Conservation (phyloP, 192 early-diverging fungal species). For the Borealophlyctis nickersoniae region DNA sequence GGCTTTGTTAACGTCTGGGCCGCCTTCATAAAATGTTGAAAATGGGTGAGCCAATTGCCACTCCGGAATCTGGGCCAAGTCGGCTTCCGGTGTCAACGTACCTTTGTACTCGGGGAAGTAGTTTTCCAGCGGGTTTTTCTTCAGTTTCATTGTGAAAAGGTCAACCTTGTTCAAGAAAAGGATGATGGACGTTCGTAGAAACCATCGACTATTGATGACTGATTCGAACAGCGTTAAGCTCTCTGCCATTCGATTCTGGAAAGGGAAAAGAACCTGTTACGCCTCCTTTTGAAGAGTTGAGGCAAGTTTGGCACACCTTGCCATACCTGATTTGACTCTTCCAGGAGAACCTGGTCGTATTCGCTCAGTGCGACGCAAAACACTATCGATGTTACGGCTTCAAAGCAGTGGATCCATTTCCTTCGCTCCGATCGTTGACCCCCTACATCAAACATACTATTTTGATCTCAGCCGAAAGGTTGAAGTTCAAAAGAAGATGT, state of each 20-base stretch:
- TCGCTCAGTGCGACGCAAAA: constrained; percentile 91
- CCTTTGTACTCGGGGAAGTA: constrained; percentile 84
- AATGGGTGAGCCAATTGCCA: background rate
- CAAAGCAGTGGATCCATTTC: constrained; percentile 89
- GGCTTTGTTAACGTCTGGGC: constrained; percentile 75
- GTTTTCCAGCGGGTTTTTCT: constrained; percentile 67
- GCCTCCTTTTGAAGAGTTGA: background rate
- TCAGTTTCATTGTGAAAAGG: constrained; percentile 78
- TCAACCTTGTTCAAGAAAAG: constrained; percentile 95
- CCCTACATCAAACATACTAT: constrained; percentile 81
- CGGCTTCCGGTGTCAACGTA: constrained; percentile 71
- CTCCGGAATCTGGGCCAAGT: background rate
- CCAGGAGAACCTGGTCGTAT: constrained; percentile 88
- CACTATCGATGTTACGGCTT: constrained; percentile 84
- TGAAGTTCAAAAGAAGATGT: background rate
- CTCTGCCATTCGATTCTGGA: constrained; percentile 92
- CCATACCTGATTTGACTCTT: constrained; percentile 55
- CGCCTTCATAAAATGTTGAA: constrained; percentile 40
- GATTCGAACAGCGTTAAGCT: constrained; percentile 87
- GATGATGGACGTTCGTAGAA: constrained; percentile 86
- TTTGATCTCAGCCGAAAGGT: background rate
- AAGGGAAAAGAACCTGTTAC: too few relatives aligned
- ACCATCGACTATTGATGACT: constrained; percentile 90
- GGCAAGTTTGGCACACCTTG: background rate
- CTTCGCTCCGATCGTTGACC: constrained; percentile 80